phyloP scores from a whole-genome alignment of 768 basidiomycete genomes.

The Podaxis sp. region DNA sequence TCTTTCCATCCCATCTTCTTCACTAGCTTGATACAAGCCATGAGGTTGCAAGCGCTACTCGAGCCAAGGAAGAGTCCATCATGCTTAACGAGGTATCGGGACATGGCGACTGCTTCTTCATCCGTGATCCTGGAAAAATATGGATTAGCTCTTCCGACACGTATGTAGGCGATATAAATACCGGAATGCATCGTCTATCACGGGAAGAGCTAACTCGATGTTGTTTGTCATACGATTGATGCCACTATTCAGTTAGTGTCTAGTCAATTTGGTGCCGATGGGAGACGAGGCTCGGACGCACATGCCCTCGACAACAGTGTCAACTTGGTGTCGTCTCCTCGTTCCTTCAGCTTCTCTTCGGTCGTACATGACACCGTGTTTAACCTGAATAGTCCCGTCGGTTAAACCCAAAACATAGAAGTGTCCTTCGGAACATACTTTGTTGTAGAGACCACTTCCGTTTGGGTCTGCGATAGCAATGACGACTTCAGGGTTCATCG shows the following conservation, averaged over 20 bases:
- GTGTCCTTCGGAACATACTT: slow-evolving; percentile 40
- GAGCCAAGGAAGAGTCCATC: slow-evolving; percentile 96
- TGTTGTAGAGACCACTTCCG: slow-evolving; percentile 94
- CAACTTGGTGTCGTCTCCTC: slow-evolving; percentile 90
- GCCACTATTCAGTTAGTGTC: slow-evolving; percentile 48
- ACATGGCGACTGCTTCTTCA: slow-evolving; percentile 94
- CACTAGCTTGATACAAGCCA: slow-evolving; percentile 84
- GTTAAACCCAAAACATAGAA: neutral
- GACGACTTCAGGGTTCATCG: slow-evolving; percentile 58
- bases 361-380: slow-evolving; percentile 94
- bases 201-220: slow-evolving; percentile 77
- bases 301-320: slow-evolving; percentile 95
- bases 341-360: slow-evolving; percentile 91
- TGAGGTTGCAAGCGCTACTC: slow-evolving; percentile 92
- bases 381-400: slow-evolving; percentile 48
- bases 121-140: slow-evolving; percentile 72
- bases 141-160: neutral
- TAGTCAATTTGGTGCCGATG: neutral
- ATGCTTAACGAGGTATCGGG: slow-evolving; percentile 83
- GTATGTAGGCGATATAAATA: slow-evolving; percentile 24
- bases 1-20: slow-evolving; percentile 66
- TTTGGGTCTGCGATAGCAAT: slow-evolving; percentile 89
- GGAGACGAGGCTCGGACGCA: slow-evolving; percentile 25
- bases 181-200: slow-evolving; percentile 91
- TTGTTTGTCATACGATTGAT: slow-evolving; percentile 94